Conservation (phyloP, 305 asterid genomes). For the Fraxinus dipetala region DNA sequence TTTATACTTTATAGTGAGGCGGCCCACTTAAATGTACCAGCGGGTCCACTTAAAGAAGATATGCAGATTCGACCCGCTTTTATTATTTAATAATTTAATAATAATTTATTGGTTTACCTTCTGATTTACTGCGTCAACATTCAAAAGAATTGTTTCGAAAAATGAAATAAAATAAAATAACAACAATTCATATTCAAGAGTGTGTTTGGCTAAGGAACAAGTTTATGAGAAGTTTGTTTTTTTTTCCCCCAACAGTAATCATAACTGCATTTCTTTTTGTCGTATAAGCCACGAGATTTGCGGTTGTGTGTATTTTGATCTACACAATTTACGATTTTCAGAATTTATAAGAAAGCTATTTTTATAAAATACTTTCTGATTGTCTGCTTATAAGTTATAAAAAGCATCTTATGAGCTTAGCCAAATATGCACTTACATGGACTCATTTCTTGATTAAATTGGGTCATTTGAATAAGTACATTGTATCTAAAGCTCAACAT, state of each 20-base stretch:
- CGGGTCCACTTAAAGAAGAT: constrained; percentile 18
- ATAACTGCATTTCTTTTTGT: not conserved
- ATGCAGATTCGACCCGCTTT: constrained; percentile 35
- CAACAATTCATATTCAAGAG: not conserved
- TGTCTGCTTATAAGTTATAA: no score
- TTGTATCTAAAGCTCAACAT: constrained; percentile 1
- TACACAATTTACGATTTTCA: not conserved
- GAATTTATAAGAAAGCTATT: not conserved
- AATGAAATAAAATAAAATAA: no score
- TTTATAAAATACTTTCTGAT: no score
- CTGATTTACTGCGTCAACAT: constrained; percentile 23
- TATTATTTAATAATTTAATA: not conserved
- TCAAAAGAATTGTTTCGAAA: not conserved
- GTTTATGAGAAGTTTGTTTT: not conserved
- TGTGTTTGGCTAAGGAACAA: not conserved
- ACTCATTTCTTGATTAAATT: not conserved
- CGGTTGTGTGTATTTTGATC: not conserved
- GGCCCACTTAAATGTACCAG: constrained; percentile 23
- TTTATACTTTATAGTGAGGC: not conserved
- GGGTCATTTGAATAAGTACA: not conserved
- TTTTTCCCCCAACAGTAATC: not conserved
- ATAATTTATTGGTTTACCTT: not conserved
- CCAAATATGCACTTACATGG: not conserved
- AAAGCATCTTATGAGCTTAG: no score
- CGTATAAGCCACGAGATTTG: not conserved